A percentile compares a stretch with the other conserved stretches of the same genome.
These are phyloP conservation scores for Aspergillus aculeatinus DNA, from an alignment of 2,329 filamentous ascomycete genomes.

Conservation along the genomic window DNA sequence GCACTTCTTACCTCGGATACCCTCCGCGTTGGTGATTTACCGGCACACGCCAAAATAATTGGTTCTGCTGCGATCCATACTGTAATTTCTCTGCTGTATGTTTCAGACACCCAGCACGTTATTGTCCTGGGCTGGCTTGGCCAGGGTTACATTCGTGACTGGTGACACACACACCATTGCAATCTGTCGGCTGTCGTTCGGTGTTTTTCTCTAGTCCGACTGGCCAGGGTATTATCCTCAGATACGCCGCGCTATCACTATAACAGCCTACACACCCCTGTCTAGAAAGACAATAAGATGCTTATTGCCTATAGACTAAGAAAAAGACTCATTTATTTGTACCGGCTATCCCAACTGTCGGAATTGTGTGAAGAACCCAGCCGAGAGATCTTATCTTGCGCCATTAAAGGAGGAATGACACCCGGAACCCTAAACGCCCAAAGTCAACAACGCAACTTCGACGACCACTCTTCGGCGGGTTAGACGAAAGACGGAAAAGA, in stretches of 20 bases:
- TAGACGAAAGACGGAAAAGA: too few species aligned
- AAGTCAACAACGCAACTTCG: too few species aligned
- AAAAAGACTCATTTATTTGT: too few species aligned
- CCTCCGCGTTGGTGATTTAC: background rate
- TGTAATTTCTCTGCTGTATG: background rate
- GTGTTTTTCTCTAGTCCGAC: background rate
- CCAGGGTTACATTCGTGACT: too few species aligned
- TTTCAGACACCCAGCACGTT: background rate
- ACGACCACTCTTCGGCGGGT: too few species aligned
- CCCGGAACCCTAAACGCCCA: background rate
- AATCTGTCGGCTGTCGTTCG: background rate
- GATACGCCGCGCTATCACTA: background rate
- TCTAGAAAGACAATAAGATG: background rate
- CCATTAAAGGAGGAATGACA: background rate
- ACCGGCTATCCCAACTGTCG: background rate
- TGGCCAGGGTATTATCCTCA: background rate
- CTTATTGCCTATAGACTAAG: background rate
- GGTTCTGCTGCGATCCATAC: background rate
- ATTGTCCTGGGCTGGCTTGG: too few species aligned
- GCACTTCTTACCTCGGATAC: background rate
- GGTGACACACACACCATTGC: too few species aligned
- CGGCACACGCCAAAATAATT: background rate
- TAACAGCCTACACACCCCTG: background rate
- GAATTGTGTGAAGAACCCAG: background rate
- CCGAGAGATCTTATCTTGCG: background rate